Evolutionary conservation across 257 asterid genomes (phyloP), one percentile per base, ranked within the genome.

Genomic region (Solanum clarkiae): DNA sequence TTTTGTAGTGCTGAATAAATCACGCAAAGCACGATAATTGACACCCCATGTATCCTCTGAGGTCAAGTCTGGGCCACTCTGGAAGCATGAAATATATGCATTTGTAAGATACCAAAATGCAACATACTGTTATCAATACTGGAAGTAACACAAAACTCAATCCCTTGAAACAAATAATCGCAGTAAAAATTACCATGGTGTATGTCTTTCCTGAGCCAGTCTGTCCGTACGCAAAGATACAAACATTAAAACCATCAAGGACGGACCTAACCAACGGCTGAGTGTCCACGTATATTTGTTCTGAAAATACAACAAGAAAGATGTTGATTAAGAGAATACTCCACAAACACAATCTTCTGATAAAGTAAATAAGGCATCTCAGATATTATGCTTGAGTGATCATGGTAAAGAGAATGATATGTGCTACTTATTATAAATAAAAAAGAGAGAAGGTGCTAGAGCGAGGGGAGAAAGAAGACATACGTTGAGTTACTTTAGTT

Each of bases 1-100:
- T 77, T 87, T 91, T 20, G 96, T 92, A 82, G 92, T 91, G 85
- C 90, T 86, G 86, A 95, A 95, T 71, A 95, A 91, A 90, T 95
- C 98, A n/a, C 90, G 91, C 51, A 94, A 87, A 86, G 98, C 95
- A 74, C 98, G 97, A 85, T 93, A 94, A 75, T 95, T 95, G 81
- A 95, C 98, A 65, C 99, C 99, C 97, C 98, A 95, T 85, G 97
- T 92, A 77, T 90, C 94, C 91, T 93, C 95, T 4, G 94, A 90
- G 47, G 91, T 94, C 92, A 94, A 88, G 90, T 95, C 98, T 8
- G 99, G 99, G 63, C 99, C 99, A 87, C 98, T 95, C 99, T 95
- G 92, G 62, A 81, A 79, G 83, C 75, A 90, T 29, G 55, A 77
- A 86, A 80, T 9, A 45, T 17, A 47, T 63, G 71, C 79, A 42